Evolutionary conservation across 306 rosid species (phyloP), one percentile per base, ranked within the genome.

Genomic region (Herpetospermum pedunculosum): DNA sequence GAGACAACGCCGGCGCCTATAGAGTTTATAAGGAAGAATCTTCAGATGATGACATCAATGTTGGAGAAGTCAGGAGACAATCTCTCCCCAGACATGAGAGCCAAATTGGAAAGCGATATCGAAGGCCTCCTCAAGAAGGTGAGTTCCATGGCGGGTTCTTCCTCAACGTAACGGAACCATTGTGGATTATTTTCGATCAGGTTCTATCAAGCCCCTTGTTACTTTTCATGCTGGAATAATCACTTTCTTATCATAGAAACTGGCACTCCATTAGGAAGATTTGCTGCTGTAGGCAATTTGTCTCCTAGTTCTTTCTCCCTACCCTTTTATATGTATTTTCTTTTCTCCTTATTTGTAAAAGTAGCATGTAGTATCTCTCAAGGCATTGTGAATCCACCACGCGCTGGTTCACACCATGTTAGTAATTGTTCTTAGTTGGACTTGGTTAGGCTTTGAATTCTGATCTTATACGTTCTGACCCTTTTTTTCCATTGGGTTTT

Each of bases 1-100:
- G 90, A 70, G 49, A 73, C 81, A 44, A 86, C 80, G 75, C 77
- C 81, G 40, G 86, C 80, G 75, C 77, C 92, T 15, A 86, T 89
- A 47, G 86, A 89, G 48, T 48, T 72, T 72, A 83, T 90, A 23
- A 89, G 76, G 83, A 85, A 89, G 71, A 87, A 85, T 72, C 88
- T 91, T 81, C 88, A 86, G 85, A 83, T 75, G 88, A 93, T 90
- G 98, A 77, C 87, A 43, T 82, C 88, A 43, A 77, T 80, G 80
- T 82, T 88, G 68, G 91, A 91, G 85, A 87, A 73, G 25, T 54
- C 52, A 1, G 52, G 97, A 28, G 79, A 82, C 72, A 84, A 69
- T 71, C 89, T 91, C 63, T 84, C 91, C 38, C 91, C 87, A 34
- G 83, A 81, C 76, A 82, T 75, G 79, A 89, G 88, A 81, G 83